Conservation (phyloP, 2,329 filamentous ascomycete genomes). For the Paradendryphiella salina region DNA sequence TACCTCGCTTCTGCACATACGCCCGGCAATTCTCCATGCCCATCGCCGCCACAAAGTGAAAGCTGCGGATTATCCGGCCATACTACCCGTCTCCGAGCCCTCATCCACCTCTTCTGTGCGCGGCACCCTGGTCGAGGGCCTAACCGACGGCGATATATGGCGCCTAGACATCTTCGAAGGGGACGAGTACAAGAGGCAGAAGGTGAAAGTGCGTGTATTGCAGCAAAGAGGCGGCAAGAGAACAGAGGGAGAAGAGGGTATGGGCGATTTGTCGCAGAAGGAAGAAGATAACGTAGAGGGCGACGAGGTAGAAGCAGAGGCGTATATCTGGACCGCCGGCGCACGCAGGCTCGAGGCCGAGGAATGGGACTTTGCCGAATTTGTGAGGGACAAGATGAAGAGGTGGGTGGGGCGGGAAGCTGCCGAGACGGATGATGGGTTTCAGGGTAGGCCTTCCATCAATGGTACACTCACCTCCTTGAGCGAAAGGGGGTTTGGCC, state of each 20-base stretch:
- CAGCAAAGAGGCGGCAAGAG: constrained; percentile 33
- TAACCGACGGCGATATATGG: constrained; percentile 75
- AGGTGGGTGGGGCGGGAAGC: constrained; percentile 57
- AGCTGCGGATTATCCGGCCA: constrained; percentile 77
- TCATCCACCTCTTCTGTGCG: constrained; percentile 57
- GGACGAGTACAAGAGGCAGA: constrained; percentile 64
- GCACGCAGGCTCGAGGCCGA: constrained; percentile 62
- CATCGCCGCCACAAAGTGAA: constrained; percentile 73
- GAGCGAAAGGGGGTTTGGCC: not conserved
- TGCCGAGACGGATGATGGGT: constrained; percentile 52
- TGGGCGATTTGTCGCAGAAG: constrained; percentile 29
- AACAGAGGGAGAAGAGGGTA: constrained; percentile 13
- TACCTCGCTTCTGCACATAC: constrained; percentile 62
- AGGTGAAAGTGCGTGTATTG: constrained; percentile 51
- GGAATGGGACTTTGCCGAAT: constrained; percentile 90
- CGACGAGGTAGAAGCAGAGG: constrained; percentile 51
- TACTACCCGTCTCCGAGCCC: constrained; percentile 53
- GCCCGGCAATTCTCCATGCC: constrained; percentile 73
- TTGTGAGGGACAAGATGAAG: constrained; percentile 72
- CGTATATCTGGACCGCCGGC: constrained; percentile 57
- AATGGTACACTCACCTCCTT: constrained; percentile 18
- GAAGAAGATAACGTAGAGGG: constrained; percentile 40
- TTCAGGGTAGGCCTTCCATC: constrained; percentile 47
- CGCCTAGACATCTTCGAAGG: constrained; percentile 86
- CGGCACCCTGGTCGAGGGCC: constrained; percentile 73